Evolutionary conservation across 805 yeast species (phyloP).

Genomic region (Saccharomycopsis sp.): DNA sequence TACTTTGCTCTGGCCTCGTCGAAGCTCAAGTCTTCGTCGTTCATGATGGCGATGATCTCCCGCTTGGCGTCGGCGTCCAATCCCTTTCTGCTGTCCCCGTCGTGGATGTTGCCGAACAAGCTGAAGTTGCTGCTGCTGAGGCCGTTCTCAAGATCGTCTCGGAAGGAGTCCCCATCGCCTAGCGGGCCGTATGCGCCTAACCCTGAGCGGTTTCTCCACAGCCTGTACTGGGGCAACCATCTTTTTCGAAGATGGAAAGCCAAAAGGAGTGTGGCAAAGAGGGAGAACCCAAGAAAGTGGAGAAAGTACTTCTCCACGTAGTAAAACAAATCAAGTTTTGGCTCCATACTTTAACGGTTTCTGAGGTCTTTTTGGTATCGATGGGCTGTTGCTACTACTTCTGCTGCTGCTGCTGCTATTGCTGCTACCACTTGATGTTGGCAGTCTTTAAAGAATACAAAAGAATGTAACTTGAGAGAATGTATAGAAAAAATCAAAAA

Average conservation of each 20-base stretch:
- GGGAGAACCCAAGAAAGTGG: constrained; percentile 8
- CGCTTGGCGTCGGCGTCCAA: constrained; percentile 45
- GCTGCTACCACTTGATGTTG: too few relatives aligned
- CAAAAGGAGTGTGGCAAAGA: constrained; percentile 23
- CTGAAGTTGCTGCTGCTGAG: constrained; percentile 52
- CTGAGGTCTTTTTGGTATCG: neutral
- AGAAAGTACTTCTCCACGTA: constrained; percentile 7
- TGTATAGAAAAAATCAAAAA: too few relatives aligned
- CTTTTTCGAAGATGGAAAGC: constrained; percentile 30
- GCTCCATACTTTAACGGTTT: too few relatives aligned
- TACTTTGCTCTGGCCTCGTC: constrained; percentile 61
- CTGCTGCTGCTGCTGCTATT: too few relatives aligned
- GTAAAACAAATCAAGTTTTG: neutral
- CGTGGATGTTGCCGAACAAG: constrained; percentile 34
- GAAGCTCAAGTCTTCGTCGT: constrained; percentile 37
- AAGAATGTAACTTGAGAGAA: too few relatives aligned
- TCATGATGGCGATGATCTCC: constrained; percentile 48
- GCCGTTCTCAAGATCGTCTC: constrained; percentile 48
- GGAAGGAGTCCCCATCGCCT: constrained; percentile 24
- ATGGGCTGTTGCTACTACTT: neutral
- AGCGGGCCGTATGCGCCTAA: neutral
- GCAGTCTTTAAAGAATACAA: too few relatives aligned
- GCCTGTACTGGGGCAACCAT: constrained; percentile 18
- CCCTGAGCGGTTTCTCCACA: neutral
- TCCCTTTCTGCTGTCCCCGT: constrained; percentile 54